phyloP scores from a whole-genome alignment of 2,329 filamentous ascomycete species.

The Claviceps sorghi region DNA sequence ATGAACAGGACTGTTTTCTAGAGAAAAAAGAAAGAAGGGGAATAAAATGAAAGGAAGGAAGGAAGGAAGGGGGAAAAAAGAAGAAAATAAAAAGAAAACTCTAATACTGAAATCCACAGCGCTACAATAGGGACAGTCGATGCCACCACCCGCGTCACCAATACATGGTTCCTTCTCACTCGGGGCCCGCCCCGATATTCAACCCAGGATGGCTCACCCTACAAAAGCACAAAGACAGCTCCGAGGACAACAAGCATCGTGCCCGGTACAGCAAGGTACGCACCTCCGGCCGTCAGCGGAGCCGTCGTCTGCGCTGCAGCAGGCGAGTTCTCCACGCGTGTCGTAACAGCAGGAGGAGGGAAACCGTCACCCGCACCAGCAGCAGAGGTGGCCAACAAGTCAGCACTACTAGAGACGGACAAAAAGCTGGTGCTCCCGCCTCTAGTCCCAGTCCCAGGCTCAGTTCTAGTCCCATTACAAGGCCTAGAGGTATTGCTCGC shows the following conservation, averaged over 20 bases:
- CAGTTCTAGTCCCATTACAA: neutral
- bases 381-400: neutral
- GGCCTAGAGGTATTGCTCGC: neutral
- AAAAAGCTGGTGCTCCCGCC: constrained; percentile 6
- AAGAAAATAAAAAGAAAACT: no score
- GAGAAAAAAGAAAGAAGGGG: no score
- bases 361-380: constrained; percentile 6
- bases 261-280: constrained; percentile 24
- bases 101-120: no score
- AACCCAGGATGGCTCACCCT: constrained; percentile 3
- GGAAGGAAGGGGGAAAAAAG: no score
- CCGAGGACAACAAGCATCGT: constrained; percentile 29
- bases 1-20: no score
- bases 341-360: neutral
- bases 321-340: neutral
- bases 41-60: no score
- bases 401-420: neutral
- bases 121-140: neutral
- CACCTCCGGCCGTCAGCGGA: constrained; percentile 10
- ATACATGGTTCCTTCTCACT: neutral
- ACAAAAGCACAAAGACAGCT: constrained; percentile 28
- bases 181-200: neutral
- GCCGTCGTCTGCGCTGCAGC: constrained; percentile 6
- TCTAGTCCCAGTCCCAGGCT: neutral
- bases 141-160: neutral